Conservation (phyloP, 805 yeast genomes). For the Danielia oregonensis region DNA sequence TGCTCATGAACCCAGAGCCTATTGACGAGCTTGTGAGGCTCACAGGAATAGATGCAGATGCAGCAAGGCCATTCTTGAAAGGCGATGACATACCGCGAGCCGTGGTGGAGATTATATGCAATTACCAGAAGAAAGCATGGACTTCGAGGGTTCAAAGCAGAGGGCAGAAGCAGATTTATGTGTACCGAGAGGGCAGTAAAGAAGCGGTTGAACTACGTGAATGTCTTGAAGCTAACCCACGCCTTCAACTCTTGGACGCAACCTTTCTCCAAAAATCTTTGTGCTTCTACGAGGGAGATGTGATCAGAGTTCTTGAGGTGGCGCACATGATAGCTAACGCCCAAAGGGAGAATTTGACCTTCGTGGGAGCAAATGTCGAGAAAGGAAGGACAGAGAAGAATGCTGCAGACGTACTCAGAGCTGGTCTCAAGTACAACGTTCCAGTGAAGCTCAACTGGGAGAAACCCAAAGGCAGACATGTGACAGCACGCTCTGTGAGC, state of each 20-base stretch:
- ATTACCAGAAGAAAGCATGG: constrained; percentile 10
- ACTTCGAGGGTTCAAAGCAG: constrained; percentile 8
- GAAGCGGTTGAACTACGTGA: constrained; percentile 23
- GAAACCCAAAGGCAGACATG: too few relatives aligned
- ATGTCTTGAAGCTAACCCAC: constrained; percentile 20
- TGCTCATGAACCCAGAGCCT: constrained; percentile 7
- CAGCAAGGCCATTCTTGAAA: constrained; percentile 18
- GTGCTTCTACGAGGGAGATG: constrained; percentile 43
- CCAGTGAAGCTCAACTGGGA: too few relatives aligned
- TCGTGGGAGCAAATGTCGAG: too few relatives aligned
- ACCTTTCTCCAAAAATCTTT: constrained; percentile 38
- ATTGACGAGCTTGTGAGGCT: not conserved
- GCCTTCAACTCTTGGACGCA: constrained; percentile 32
- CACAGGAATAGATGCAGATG: constrained; percentile 4
- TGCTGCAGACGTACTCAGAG: not conserved
- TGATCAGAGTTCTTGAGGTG: constrained; percentile 31
- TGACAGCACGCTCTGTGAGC: not conserved
- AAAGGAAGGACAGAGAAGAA: not conserved
- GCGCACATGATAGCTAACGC: constrained; percentile 32
- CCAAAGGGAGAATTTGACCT: constrained; percentile 24
- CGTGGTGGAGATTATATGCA: constrained; percentile 31
- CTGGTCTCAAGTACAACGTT: not conserved
- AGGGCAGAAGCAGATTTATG: constrained; percentile 4
- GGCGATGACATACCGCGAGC: constrained; percentile 27
- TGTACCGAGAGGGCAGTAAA: constrained; percentile 15